Conservation (phyloP, 331 rosid genomes). For the Saraca asoca region DNA sequence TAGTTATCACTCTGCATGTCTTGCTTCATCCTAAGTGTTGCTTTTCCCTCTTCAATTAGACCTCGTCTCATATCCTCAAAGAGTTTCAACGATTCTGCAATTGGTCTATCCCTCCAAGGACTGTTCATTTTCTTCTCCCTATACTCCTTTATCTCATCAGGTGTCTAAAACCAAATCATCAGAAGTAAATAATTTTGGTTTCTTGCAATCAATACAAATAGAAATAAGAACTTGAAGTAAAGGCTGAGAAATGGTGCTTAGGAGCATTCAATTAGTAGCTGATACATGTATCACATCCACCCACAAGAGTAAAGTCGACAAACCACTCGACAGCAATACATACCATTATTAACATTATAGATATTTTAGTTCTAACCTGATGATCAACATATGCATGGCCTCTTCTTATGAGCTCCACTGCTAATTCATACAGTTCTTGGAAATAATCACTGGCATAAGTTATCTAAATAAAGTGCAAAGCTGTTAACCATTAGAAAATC, state of each 20-base stretch:
- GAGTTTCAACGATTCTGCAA: slow-evolving; percentile 75
- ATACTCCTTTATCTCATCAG: slow-evolving; percentile 86
- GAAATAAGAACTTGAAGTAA: slow-evolving; percentile 12
- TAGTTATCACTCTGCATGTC: slow-evolving; percentile 98
- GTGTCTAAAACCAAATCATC: slow-evolving; percentile 61
- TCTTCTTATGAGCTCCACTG: slow-evolving; percentile 82
- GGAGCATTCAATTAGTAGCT: slow-evolving; percentile 19
- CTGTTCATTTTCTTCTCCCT: slow-evolving; percentile 93
- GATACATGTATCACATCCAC: slow-evolving; percentile 14
- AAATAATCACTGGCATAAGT: slow-evolving; percentile 94
- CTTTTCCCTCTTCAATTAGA: slow-evolving; percentile 84
- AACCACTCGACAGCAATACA: slow-evolving; percentile 21
- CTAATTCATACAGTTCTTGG: slow-evolving; percentile 86
- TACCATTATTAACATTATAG: neutral
- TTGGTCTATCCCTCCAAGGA: slow-evolving; percentile 96
- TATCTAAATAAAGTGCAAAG: slow-evolving; percentile 52
- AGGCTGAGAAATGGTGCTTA: neutral
- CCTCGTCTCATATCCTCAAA: slow-evolving; percentile 93
- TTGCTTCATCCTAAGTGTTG: slow-evolving; percentile 97
- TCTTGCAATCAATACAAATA: slow-evolving; percentile 18
- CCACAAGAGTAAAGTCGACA: slow-evolving; percentile 10
- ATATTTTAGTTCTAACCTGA: slow-evolving; percentile 62
- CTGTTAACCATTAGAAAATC: slow-evolving; percentile 17
- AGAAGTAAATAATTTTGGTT: slow-evolving; percentile 1
- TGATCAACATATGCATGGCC: slow-evolving; percentile 96